Percentiles rank a stretch among this genome's conserved stretches.
phyloP scores from a whole-genome alignment of 2,329 filamentous ascomycete genomes.

The Coniochaeta sp. region DNA sequence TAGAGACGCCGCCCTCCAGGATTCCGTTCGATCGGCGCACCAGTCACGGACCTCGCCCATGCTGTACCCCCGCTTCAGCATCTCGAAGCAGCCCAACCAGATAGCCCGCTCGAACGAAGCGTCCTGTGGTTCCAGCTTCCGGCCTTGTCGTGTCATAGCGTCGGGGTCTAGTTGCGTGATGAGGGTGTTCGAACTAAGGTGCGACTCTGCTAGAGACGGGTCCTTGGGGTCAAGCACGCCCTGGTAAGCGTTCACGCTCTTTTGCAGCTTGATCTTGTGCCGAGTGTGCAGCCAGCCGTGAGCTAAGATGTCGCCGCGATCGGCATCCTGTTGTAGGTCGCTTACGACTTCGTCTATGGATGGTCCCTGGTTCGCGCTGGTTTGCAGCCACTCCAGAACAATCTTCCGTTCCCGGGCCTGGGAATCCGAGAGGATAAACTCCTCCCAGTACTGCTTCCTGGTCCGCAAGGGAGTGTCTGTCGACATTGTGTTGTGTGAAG shows the following conservation, averaged over 20 bases:
- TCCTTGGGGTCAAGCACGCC: constrained; percentile 58
- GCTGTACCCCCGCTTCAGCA: constrained; percentile 75
- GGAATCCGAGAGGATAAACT: constrained; percentile 68
- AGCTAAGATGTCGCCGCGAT: constrained; percentile 73
- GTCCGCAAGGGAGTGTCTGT: constrained; percentile 15
- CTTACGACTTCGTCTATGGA: constrained; percentile 70
- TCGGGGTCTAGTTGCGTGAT: constrained; percentile 91
- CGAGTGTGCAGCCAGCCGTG: constrained; percentile 92
- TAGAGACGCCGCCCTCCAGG: constrained; percentile 81
- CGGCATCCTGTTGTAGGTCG: constrained; percentile 68
- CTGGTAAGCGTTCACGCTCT: constrained; percentile 65
- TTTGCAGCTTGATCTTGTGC: constrained; percentile 81
- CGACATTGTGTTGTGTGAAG: neutral
- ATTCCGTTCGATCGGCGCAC: constrained; percentile 78
- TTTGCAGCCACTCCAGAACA: constrained; percentile 81
- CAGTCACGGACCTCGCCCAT: constrained; percentile 72
- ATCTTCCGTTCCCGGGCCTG: constrained; percentile 70
- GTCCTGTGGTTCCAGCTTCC: constrained; percentile 73
- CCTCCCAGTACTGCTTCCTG: constrained; percentile 47
- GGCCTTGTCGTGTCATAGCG: constrained; percentile 70
- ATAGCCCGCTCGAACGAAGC: constrained; percentile 83
- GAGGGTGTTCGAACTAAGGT: constrained; percentile 52
- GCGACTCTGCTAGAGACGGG: constrained; percentile 45
- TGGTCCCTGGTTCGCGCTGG: constrained; percentile 61
- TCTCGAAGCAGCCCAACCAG: constrained; percentile 91